phyloP scores from a whole-genome alignment of 345 rosid species.

The Eucalyptus polybractea region DNA sequence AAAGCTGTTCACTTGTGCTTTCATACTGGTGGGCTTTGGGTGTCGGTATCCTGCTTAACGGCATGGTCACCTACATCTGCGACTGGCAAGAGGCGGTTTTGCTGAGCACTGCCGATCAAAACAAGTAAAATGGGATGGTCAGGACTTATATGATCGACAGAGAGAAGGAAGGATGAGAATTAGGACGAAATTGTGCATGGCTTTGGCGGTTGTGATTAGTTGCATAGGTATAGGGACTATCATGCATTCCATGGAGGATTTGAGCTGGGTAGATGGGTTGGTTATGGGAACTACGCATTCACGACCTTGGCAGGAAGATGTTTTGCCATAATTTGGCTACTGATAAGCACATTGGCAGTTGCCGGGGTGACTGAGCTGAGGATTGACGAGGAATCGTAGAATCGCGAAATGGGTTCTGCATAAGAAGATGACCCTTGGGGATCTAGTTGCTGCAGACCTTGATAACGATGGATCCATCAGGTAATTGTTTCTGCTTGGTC shows the following conservation, averaged over 20 bases:
- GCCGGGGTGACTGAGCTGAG: slow-evolving; percentile 10
- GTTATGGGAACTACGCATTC: slow-evolving; percentile 54
- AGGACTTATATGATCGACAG: slow-evolving; percentile 36
- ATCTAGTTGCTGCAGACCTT: slow-evolving; percentile 57
- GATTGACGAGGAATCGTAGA: slow-evolving; percentile 43
- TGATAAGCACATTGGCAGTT: slow-evolving; percentile 46
- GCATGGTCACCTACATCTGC: slow-evolving; percentile 48
- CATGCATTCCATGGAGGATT: slow-evolving; percentile 29
- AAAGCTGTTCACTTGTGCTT: slow-evolving; percentile 39
- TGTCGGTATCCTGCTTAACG: slow-evolving; percentile 37
- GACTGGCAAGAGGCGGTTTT: slow-evolving; percentile 46
- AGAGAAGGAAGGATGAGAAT: slow-evolving; percentile 65
- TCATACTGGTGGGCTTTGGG: slow-evolving; percentile 49
- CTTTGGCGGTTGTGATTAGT: slow-evolving; percentile 29
- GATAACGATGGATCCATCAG: slow-evolving; percentile 60
- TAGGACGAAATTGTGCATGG: slow-evolving; percentile 37
- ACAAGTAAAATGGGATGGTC: slow-evolving; percentile 23
- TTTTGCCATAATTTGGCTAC: slow-evolving; percentile 50
- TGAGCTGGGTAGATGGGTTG: slow-evolving; percentile 44
- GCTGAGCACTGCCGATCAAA: slow-evolving; percentile 39
- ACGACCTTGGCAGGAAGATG: slow-evolving; percentile 25
- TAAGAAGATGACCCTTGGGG: slow-evolving; percentile 53
- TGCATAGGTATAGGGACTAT: slow-evolving; percentile 35
- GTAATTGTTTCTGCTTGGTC: slow-evolving; percentile 9
- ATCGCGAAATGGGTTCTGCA: slow-evolving; percentile 57